Evolutionary conservation across 805 yeast species (phyloP), one percentile per base, ranked within the genome.

Genomic region (Candida germanica): DNA sequence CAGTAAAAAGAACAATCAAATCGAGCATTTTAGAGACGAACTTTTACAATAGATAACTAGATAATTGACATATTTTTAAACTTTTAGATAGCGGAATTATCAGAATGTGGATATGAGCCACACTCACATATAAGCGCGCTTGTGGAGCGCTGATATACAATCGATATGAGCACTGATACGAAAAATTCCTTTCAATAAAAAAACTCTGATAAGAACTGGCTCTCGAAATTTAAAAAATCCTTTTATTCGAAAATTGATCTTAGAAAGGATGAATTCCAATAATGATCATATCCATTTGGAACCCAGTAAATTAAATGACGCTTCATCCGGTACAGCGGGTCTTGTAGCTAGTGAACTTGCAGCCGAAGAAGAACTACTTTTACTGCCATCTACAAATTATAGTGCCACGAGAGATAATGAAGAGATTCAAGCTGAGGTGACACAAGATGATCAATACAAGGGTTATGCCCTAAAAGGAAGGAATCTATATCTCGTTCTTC

Each of bases 1-100:
- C 42, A 21, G 56, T 3, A 44, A 41, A 30, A 55, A 50, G 26
- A 53, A 48, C 22, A 66, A 67, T 43, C 54, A 39, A 52, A 66
- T 64, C 48, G 54, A 51, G 22, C 69, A 66, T 40, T 65, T 50
- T 44, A 49, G 71, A 34, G 73, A 66, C 38, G 64, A 58, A 23
- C 10, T 37, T 9, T 23, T 37, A 14, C 40, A 37, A 20, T 37
- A 36, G 30, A 26, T 20, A n/a, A n/a, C n/a, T n/a, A n/a, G n/a
- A n/a, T n/a, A n/a, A n/a, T n/a, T n/a, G n/a, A n/a, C n/a, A n/a
- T n/a, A n/a, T n/a, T n/a, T n/a, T n/a, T n/a, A n/a, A n/a, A n/a
- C n/a, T n/a, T n/a, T n/a, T n/a, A n/a, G n/a, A n/a, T n/a, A n/a
- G n/a, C n/a, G n/a, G n/a, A n/a, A n/a, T n/a, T n/a, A n/a, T n/a